Evolutionary conservation across 768 basidiomycete genomes (phyloP), one percentile per base, ranked within the genome.

Genomic region (Boletellus ananiceps): DNA sequence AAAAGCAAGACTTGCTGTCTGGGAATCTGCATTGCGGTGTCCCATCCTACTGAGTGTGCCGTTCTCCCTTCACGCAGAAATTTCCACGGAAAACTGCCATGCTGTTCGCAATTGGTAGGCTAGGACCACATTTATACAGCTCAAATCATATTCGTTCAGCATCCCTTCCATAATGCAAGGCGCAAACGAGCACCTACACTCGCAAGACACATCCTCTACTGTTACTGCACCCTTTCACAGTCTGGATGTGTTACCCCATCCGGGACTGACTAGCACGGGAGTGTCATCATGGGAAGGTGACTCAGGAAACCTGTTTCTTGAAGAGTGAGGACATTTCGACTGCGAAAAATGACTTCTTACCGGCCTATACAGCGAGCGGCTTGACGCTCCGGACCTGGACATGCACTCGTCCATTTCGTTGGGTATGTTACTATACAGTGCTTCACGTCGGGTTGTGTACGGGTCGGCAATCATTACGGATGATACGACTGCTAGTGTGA

Each of bases 391-490:
- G 13, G 14, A 16, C 4, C 14, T 41, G 11, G 42, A 54, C n/a
- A 18, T 25, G 21, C 47, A 36, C 25, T 34, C 29, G 59, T 58
- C 2, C 40, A 52, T 51, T 25, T 35, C 9, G 0, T 15, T 21
- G 18, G 7, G 8, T 2, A 34, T 44, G 35, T 1, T 8, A 11
- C 15, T 1, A 8, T 8, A 2, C 37, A 25, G 21, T 19, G 4
- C 21, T 15, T 35, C 33, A 45, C 14, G 5, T 8, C 2, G 18
- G 12, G 12, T 18, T 4, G 31, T 25, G 11, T 32, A 46, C 33
- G 58, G 59, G 35, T 33, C 32, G 51, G 8, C 41, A 21, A 31
- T 19, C 2, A 39, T 2, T 14, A 15, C 8, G 16, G 41, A 35
- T 3, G 48, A 29, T 19, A 3, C 29, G 8, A 46, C 45, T 16